These are phyloP conservation scores for Avena atlantica DNA, from an alignment of 176 grass and related monocot genomes.

Conservation along the genomic window DNA sequence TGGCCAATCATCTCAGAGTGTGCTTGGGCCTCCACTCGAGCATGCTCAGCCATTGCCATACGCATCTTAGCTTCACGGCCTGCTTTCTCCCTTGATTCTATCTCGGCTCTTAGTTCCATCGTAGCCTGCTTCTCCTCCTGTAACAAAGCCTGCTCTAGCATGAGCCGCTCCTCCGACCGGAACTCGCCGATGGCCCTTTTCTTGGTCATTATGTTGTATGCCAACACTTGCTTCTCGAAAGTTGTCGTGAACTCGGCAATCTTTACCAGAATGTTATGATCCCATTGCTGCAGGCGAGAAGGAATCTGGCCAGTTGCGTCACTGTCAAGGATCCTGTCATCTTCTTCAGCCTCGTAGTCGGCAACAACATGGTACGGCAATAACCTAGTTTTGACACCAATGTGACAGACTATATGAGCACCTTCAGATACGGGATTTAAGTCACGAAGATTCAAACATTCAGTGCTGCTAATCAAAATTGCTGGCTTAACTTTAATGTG, in stretches of 20 bases:
- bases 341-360: conserved; percentile 99
- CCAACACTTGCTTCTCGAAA: conserved; percentile 96
- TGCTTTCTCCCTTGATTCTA: conserved; percentile 80
- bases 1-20: conserved; percentile 70
- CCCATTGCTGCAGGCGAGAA: conserved; percentile 96
- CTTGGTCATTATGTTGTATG: conserved; percentile 95
- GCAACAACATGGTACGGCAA: conserved; percentile 98
- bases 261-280: conserved; percentile 95
- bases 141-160: conserved; percentile 84
- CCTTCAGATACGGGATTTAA: neutral
- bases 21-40: conserved; percentile 61
- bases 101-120: conserved; percentile 60
- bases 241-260: conserved; percentile 93
- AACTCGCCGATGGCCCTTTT: conserved; percentile 88
- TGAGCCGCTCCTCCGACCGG: conserved; percentile 90
- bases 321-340: conserved; percentile 84
- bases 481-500: neutral
- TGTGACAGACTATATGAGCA: conserved; percentile 37
- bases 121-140: conserved; percentile 77
- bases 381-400: conserved; percentile 62
- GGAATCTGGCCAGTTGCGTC: conserved; percentile 75
- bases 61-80: conserved; percentile 75
- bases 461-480: neutral
- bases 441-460: conserved; percentile 14
- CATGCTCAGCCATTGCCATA: conserved; percentile 70